phyloP scores from a whole-genome alignment of 352 stramenopile species.

The Pythium apleroticum region DNA sequence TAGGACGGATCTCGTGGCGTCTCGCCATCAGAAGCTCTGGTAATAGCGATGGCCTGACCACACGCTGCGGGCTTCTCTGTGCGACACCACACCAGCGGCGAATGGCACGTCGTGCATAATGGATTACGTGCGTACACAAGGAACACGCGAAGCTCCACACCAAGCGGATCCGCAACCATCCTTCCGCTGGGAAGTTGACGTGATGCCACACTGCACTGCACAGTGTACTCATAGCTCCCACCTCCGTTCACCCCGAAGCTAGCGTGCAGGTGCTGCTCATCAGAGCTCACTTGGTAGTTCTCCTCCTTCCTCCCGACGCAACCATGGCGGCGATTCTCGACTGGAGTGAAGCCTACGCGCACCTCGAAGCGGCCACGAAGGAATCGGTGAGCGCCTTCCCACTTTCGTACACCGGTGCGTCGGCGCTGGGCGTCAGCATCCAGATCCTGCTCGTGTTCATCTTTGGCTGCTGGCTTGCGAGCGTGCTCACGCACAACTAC shows the following conservation, averaged over 20 bases:
- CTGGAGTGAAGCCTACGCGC: constrained; percentile 33
- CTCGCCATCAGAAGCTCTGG: background rate
- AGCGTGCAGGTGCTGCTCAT: background rate
- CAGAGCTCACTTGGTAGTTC: constrained; percentile 9
- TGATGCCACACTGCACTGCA: background rate
- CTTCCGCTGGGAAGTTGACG: background rate
- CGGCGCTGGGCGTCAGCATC: constrained; percentile 42
- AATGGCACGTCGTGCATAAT: background rate
- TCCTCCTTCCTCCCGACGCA: background rate
- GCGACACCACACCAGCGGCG: background rate
- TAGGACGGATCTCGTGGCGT: too few species aligned
- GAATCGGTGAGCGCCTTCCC: constrained; percentile 38
- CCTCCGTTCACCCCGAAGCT: background rate
- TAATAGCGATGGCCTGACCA: background rate
- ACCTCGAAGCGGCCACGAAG: constrained; percentile 30
- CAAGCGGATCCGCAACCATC: background rate
- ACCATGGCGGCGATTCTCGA: constrained; percentile 29
- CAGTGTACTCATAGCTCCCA: too few species aligned
- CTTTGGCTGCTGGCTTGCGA: constrained; percentile 56
- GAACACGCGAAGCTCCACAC: background rate
- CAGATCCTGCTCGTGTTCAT: constrained; percentile 46
- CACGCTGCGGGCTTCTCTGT: background rate
- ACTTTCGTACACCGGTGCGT: constrained; percentile 40
- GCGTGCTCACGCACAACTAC: constrained; percentile 82
- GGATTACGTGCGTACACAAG: background rate